Base-by-base conservation (phyloP, 768 basidiomycete genomes). In the Lepiota venenata region DNA sequence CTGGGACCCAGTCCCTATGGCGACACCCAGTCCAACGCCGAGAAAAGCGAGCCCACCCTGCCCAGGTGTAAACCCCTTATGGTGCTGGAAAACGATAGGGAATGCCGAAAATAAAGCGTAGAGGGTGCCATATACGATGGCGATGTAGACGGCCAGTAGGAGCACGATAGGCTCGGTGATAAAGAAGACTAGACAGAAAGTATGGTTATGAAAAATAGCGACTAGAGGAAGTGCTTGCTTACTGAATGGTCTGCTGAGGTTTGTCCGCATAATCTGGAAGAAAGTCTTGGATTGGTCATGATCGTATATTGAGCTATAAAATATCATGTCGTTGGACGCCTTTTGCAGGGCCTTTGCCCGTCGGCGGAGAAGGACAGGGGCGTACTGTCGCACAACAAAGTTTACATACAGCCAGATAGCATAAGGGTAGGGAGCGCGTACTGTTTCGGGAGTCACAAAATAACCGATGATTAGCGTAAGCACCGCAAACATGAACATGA, bases 41-140 rank as follows among this genome's bases (percentile, higher is more conserved):
- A 84, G 72, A 66, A 87, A 88, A 0, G 84, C 80, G 11, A 86
- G 74, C 5, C 84, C 83, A 20, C 77, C 74, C 60, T 81, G 66
- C 1, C 81, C 82, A 8, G 80, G 70, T 14, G 76, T 73, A 62
- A 82, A 83, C 32, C 73, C 71, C 14, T 77, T 73, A 60, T 78
- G 77, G 11, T 76, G 66, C 60, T 81, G 76, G 66, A 83, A 83
- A 10, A 83, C 75, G 56, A 83, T 79, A 9, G 81, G 82, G 63
- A 78, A 83, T 6, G 79, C 83, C 9, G 82, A 77, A 66, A 87
- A 85, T 57, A 84, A 73, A 12, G 82, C 80, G 63, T 87, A 87
- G 0, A 87, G 74, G 2, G 76, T 82, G 22, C 82, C 80, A 60
- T 87, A 85, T 15, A 81, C 74, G 50, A 86, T 75, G 12, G 82